Evolutionary conservation across 805 yeast genomes (phyloP).

Genomic region (Blastobotrys chiropterorum): DNA sequence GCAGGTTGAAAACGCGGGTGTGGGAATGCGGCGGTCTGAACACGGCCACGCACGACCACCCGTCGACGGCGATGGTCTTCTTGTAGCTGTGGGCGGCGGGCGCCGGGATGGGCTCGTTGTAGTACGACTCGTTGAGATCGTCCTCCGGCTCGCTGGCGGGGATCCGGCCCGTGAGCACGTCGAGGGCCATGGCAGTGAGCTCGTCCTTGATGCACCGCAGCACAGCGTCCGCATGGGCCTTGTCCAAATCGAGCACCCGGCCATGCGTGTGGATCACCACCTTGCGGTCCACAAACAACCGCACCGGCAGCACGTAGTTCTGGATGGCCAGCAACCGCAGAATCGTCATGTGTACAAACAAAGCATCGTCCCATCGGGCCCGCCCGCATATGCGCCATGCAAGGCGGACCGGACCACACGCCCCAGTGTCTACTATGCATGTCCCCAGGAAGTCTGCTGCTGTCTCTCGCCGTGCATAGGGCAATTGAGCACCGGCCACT

Average conservation of each 20-base stretch:
- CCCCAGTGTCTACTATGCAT: no score
- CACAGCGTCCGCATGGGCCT: neutral
- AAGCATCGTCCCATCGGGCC: neutral
- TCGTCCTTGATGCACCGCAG: neutral
- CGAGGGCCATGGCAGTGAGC: neutral
- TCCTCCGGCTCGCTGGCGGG: neutral
- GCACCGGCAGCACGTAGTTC: constrained; percentile 5
- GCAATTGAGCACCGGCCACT: no score
- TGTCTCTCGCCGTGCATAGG: no score
- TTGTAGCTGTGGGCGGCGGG: neutral
- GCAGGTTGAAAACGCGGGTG: neutral
- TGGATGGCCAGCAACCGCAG: neutral
- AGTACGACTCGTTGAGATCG: neutral
- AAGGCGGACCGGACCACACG: no score
- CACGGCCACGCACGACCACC: neutral
- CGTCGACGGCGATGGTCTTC: neutral
- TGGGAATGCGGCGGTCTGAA: neutral
- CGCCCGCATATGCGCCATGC: no score
- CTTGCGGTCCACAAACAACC: constrained; percentile 12
- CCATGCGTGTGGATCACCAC: neutral
- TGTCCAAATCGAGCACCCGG: neutral
- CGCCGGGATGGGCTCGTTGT: neutral
- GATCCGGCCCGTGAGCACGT: neutral
- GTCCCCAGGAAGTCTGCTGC: no score
- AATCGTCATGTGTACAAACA: neutral